A percentile compares a stretch with the other conserved stretches of the same genome.
Evolutionary conservation across 768 basidiomycete genomes (phyloP).

Genomic region (Xerocomellus intermedius): DNA sequence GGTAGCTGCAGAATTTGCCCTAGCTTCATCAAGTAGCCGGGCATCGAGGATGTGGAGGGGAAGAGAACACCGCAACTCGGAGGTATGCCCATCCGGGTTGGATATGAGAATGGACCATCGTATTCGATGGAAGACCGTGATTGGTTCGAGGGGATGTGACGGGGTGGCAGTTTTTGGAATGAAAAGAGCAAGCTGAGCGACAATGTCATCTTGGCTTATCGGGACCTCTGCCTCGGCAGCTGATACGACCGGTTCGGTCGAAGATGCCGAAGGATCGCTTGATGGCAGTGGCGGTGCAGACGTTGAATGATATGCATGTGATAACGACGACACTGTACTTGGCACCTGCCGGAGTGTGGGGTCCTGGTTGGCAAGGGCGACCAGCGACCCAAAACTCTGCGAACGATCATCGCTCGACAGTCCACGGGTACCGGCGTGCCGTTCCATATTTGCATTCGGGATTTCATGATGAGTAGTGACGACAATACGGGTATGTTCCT

Average conservation of each 20-base stretch:
- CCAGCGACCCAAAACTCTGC: slow-evolving; percentile 17
- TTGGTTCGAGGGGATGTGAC: slow-evolving; percentile 72
- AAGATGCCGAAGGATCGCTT: background rate
- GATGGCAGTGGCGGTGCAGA: background rate
- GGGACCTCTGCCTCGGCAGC: slow-evolving; percentile 20
- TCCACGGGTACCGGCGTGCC: background rate
- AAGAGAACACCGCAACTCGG: slow-evolving; percentile 91
- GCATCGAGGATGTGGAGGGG: slow-evolving; percentile 83
- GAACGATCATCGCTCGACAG: slow-evolving; percentile 15
- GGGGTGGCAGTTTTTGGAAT: slow-evolving; percentile 66
- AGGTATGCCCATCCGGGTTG: slow-evolving; percentile 89
- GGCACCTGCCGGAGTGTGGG: slow-evolving; percentile 11
- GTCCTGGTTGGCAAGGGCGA: slow-evolving; percentile 7
- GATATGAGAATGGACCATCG: slow-evolving; percentile 76
- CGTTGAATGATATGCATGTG: slow-evolving; percentile 6
- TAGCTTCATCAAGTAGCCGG: slow-evolving; percentile 71
- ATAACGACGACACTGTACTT: slow-evolving; percentile 16
- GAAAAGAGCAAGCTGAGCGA: slow-evolving; percentile 57
- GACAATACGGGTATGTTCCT: slow-evolving; percentile 62
- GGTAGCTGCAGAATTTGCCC: slow-evolving; percentile 67
- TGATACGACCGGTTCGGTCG: slow-evolving; percentile 8
- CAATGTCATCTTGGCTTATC: slow-evolving; percentile 45
- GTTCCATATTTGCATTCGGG: slow-evolving; percentile 51
- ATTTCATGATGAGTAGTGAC: slow-evolving; percentile 69
- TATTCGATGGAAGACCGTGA: slow-evolving; percentile 74